Base-by-base conservation (phyloP, 2,329 filamentous ascomycete genomes). In the Neopestalotiopsis sp. region DNA sequence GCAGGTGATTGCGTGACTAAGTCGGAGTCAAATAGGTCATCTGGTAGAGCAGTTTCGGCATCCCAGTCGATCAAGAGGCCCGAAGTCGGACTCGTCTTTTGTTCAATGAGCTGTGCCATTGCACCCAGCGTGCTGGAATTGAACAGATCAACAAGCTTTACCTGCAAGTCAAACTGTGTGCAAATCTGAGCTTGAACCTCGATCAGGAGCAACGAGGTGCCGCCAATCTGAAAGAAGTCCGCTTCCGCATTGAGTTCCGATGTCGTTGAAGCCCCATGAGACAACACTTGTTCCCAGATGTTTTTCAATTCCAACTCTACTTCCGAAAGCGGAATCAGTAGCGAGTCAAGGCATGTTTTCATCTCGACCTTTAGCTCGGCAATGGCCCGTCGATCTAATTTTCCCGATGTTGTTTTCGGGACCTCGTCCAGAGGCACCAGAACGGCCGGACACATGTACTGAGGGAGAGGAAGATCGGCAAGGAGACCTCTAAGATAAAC, bases 161-260 rank as follows among this genome's bases (percentile, higher is more conserved):
- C 12, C 20, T 14, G 17, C n/a, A 62, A 14, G 28, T 13, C 59
- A 10, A 62, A 62, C 2, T n/a, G 14, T 28, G 20, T 12, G 9
- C 28, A 30, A 28, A 65, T 65, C n/a, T 49, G 32, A 14, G 63
- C 38, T 40, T 65, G 17, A 12, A 65, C 14, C 12, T 30, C 32
- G 9, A 65, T 20, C 40, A 65, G 24, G 13, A 65, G 63, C 14
- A 65, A 28, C 13, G 63, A 65, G 14, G 20, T 65, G 24, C 63
- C 63, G 10, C 63, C 63, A 65, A 49, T 28, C 3, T 20, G 12
- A n/a, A 65, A 65, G 42, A 65, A 65, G n/a, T 65, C 63, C 4
- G 63, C 49, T 4, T 40, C 38, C 3, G 20, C n/a, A 14, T n/a
- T 28, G n/a, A 65, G 49, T n/a, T 34, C 28, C 38, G 17, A 13